Evolutionary conservation across 1,284 basidiomycete genomes (phyloP).

Genomic region (Ustilago shanxiensis): DNA sequence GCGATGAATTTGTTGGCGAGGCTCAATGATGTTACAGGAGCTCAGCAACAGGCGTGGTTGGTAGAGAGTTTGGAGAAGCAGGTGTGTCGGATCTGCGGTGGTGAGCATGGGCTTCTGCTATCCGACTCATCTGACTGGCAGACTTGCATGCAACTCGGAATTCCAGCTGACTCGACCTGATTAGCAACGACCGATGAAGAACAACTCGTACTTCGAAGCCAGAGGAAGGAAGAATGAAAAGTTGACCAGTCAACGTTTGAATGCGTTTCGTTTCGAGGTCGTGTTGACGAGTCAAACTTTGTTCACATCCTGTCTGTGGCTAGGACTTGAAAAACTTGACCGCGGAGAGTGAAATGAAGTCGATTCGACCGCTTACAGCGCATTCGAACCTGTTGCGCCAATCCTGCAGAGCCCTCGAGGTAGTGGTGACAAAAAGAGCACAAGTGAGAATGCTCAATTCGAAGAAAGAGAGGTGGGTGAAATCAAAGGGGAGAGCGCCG

Average conservation of each 20-base stretch:
- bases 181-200: background rate
- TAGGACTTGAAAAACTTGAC: constrained; percentile 4
- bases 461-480: background rate
- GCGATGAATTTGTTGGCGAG: too few species aligned
- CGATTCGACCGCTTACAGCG: background rate
- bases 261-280: constrained; percentile 10
- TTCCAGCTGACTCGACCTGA: background rate
- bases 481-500: background rate
- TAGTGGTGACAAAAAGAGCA: background rate
- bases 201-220: background rate
- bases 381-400: background rate
- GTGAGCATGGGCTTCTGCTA: background rate
- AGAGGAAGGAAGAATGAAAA: background rate
- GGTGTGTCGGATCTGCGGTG: background rate
- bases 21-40: too few species aligned
- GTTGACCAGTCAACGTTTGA: constrained; percentile 3
- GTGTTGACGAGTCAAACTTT: constrained; percentile 2
- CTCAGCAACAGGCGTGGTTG: background rate
- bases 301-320: background rate
- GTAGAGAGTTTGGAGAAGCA: background rate
- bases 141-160: background rate
- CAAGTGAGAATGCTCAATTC: too few species aligned
- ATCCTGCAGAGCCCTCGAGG: background rate
- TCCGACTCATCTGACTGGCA: background rate
- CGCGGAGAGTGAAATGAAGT: constrained; percentile 9